Base-by-base conservation (phyloP, 306 rosid genomes). In the Rubus idaeus region DNA sequence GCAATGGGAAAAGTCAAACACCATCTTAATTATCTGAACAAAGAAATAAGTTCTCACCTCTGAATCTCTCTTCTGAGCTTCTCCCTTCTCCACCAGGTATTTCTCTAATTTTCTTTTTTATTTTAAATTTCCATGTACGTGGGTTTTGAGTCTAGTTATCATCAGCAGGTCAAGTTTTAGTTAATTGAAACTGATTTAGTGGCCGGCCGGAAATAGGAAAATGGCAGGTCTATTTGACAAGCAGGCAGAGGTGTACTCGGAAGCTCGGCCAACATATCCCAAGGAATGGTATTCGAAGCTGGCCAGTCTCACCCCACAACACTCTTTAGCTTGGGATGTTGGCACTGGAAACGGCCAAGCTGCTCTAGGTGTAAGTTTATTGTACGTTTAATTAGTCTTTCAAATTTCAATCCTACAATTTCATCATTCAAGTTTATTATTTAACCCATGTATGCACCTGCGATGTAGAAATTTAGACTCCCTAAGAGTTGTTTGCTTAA, bases 271-370 rank as follows among this genome's bases (percentile, higher is more conserved):
- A 65, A 79, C 76, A 44, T 82, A 85, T 75, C 88, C 88, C 26
- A 70, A 51, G 16, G 82, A 75, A 40, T 81, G 85, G 88, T 82
- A 65, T 37, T 75, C 88, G 2, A 79, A 60, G 73, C 60, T 85
- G 18, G 88, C 84, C 12, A 70, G 79, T 68, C 88, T 84, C 79
- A 81, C 85, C 21, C 66, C 85, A 1, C 68, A 52, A 65, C 85
- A 71, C 70, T 39, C 63, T 14, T 57, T 85, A 30, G 88, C 88
- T 63, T 85, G 86, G 79, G 88, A 85, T 46, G 84, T 68, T 30
- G 86, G 86, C 71, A 82, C 86, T 20, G 86, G 84, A 73, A 85
- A 75, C 18, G 86, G 88, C 77, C 86, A 85, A 68, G 86, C 86
- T 26, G 86, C 88, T 81, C 17, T 81, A 44, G 83, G 83, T n/a